Evolutionary conservation across 2,329 filamentous ascomycete genomes (phyloP), one percentile per base, ranked within the genome.

Genomic region (Thelonectria olida): DNA sequence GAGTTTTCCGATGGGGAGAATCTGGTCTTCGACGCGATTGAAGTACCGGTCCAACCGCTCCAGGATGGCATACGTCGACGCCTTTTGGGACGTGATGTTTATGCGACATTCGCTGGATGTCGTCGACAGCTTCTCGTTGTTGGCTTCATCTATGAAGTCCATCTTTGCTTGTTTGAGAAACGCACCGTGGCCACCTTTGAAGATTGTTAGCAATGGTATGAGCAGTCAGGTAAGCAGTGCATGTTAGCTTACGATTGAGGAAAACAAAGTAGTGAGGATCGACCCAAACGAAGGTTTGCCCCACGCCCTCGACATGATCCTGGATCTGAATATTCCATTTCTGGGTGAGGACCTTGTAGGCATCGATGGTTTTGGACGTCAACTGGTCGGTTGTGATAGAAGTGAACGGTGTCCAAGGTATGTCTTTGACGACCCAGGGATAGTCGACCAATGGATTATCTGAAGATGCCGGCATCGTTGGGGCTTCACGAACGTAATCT

Each of bases 301-400:
- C 85, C 4, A 79, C 69, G 6, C 75, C 75, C 19, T 80, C 76
- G 13, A 79, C 68, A 15, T 83, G 69, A 63, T 85, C 82, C 54
- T 78, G 75, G 2, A 82, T 78, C 8, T 80, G 76, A n/a, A 88
- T 64, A 3, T 76, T 78, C 85, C 85, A 88, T 59, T 78, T 80
- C 22, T 79, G 72, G 12, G 78, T 77, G 75, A 88, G 75, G 54
- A 88, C 73, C 56, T 73, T 74, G 15, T 81, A 62, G 1, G 75
- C 80, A 10, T 81, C 68, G 25, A 65, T 75, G 38, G 79, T 71
- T 69, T 87, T 88, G 4, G 67, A 65, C 13, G 67, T 66, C 34
- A 66, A 22, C 12, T 67, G 13, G 5, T 49, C 39, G 59, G 56
- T 58, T 48, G 64, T 42, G 27, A 62, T 34, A 23, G 67, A 31